phyloP scores from a whole-genome alignment of 2,329 filamentous ascomycete species.

The Fusarium solani-melongenae region DNA sequence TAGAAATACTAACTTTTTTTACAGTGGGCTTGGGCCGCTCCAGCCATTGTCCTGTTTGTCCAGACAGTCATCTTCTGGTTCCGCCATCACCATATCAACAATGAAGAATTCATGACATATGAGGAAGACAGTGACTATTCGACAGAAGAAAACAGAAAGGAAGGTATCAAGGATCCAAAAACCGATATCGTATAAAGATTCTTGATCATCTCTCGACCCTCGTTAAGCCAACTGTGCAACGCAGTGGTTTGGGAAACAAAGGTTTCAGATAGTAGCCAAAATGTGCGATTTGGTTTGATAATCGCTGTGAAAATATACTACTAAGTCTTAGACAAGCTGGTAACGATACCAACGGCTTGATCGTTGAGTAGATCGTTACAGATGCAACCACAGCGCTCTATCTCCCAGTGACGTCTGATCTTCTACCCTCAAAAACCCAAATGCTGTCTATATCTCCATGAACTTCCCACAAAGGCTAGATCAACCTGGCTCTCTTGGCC shows the following conservation, averaged over 20 bases:
- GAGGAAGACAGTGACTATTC: not conserved
- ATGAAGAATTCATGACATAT: conserved; percentile 25
- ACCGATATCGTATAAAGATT: not conserved
- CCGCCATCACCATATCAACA: conserved; percentile 38
- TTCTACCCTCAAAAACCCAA: too few relatives aligned
- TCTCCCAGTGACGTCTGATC: not conserved
- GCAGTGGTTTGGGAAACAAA: not conserved
- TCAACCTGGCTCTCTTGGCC: not conserved
- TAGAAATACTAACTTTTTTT: conserved; percentile 39
- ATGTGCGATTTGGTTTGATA: not conserved
- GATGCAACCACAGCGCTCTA: not conserved
- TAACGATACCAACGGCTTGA: not conserved
- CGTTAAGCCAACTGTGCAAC: not conserved
- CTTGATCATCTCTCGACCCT: not conserved
- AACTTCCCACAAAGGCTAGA: not conserved
- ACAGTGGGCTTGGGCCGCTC: conserved; percentile 44
- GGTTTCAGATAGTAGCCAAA: not conserved
- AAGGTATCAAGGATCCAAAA: not conserved
- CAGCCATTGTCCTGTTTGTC: conserved; percentile 37
- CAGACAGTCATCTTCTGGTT: conserved; percentile 41
- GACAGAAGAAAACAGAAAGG: not conserved
- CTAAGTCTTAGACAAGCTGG: too few relatives aligned
- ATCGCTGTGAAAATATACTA: not conserved
- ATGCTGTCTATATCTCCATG: fast-evolving
- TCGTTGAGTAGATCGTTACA: not conserved